phyloP scores from a whole-genome alignment of 1,284 basidiomycete species.

The Stereum hirsutum region DNA sequence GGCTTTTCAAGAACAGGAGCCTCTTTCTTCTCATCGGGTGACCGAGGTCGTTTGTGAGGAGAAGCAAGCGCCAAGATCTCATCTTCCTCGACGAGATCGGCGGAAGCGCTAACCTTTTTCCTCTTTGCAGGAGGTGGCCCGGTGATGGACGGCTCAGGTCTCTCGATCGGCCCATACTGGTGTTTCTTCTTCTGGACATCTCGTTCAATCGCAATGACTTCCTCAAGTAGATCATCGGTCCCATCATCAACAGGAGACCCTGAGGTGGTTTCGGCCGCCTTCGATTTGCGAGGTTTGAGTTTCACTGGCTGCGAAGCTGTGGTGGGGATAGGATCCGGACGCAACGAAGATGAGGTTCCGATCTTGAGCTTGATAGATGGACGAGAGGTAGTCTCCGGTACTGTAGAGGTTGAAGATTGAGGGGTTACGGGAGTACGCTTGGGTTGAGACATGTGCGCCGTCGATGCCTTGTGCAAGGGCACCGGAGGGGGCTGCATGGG shows the following conservation, averaged over 20 bases:
- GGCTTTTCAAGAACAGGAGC: slow-evolving; percentile 15
- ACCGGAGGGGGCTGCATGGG: slow-evolving; percentile 14
- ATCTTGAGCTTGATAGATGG: slow-evolving; percentile 54
- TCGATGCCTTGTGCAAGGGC: too few relatives aligned
- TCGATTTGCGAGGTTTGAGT: slow-evolving; percentile 32
- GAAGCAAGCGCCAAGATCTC: slow-evolving; percentile 51
- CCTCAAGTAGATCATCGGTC: slow-evolving; percentile 68
- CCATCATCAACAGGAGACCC: slow-evolving; percentile 66
- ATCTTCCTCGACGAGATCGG: slow-evolving; percentile 36
- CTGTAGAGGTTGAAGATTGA: slow-evolving; percentile 22
- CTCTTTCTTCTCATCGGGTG: slow-evolving; percentile 43
- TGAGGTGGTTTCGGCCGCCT: slow-evolving; percentile 40
- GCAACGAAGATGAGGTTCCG: slow-evolving; percentile 20
- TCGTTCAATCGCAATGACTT: slow-evolving; percentile 72
- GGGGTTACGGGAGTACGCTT: slow-evolving; percentile 15
- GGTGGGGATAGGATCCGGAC: slow-evolving; percentile 4
- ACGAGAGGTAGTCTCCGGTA: slow-evolving; percentile 20
- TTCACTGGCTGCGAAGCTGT: too few relatives aligned
- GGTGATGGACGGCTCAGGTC: slow-evolving; percentile 10
- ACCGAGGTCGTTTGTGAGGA: slow-evolving; percentile 28
- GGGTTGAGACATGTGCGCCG: slow-evolving; percentile 19
- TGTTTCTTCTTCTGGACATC: slow-evolving; percentile 40
- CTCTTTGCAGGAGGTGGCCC: slow-evolving; percentile 7
- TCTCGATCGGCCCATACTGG: slow-evolving; percentile 12
- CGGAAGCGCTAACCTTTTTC: slow-evolving; percentile 10